Evolutionary conservation across 441 rosid species (phyloP).

Genomic region (Kokia cookei): DNA sequence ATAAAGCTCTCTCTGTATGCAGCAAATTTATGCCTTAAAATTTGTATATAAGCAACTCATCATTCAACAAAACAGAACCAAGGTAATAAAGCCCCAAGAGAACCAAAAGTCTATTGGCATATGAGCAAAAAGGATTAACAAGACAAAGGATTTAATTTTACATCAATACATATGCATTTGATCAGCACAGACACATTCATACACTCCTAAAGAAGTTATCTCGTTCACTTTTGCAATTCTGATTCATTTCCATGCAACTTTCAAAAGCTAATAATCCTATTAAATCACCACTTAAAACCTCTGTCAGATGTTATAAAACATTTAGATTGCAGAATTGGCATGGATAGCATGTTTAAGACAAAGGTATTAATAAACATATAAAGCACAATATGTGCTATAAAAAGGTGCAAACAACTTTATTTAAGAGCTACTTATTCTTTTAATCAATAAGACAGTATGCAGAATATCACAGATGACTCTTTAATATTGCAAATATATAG

Average conservation of each 20-base stretch:
- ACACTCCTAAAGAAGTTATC: background rate
- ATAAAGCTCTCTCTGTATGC: constrained; percentile 74
- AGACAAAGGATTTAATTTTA: background rate
- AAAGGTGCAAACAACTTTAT: background rate
- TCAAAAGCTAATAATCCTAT: background rate
- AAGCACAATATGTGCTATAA: background rate
- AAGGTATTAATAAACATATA: background rate
- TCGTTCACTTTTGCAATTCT: background rate
- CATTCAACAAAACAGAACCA: constrained; percentile 9
- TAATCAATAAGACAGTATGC: background rate
- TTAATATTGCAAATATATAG: background rate
- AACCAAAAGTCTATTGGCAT: background rate
- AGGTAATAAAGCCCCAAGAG: background rate
- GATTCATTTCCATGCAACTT: constrained; percentile 2
- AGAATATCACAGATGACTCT: background rate
- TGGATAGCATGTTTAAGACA: constrained; percentile 1
- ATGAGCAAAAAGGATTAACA: background rate
- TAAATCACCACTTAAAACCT: background rate
- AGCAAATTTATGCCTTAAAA: constrained; percentile 20
- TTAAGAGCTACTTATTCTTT: background rate
- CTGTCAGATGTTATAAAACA: background rate
- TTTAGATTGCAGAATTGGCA: background rate
- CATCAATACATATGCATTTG: background rate
- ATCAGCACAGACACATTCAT: background rate
- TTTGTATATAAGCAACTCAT: constrained; percentile 14